A percentile compares a stretch with the other conserved stretches of the same genome.
Conservation (phyloP, 2,329 filamentous ascomycete genomes). For the Epichloe scottii region DNA sequence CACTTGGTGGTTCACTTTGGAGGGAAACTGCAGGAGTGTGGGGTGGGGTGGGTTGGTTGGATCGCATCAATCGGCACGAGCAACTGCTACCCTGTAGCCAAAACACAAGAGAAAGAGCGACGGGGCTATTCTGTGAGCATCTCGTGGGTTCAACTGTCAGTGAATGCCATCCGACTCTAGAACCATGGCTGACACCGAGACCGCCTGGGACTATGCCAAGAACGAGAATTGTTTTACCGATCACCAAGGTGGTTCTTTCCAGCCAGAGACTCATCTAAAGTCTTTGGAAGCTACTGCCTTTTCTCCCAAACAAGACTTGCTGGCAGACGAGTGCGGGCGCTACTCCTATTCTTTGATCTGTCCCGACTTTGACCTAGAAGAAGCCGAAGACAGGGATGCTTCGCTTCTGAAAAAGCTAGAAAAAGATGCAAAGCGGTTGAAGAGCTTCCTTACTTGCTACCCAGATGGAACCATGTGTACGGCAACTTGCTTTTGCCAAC, state of each 20-base stretch:
- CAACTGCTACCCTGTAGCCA: no score
- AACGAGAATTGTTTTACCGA: constrained; percentile 15
- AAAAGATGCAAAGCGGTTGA: neutral
- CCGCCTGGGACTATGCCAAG: constrained; percentile 13
- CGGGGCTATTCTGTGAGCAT: no score
- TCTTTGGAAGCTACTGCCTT: constrained; percentile 8
- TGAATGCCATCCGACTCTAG: neutral
- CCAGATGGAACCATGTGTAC: constrained; percentile 2
- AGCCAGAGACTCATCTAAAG: constrained; percentile 13
- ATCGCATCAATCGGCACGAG: no score
- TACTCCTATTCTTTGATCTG: neutral
- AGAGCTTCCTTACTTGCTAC: neutral
- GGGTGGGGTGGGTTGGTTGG: no score
- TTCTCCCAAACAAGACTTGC: neutral
- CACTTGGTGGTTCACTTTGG: no score
- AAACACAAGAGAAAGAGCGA: no score
- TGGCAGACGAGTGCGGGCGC: neutral
- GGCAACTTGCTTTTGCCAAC: neutral
- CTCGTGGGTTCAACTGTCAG: neutral
- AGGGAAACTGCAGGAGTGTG: neutral
- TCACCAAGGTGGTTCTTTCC: constrained; percentile 14
- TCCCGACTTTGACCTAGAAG: neutral
- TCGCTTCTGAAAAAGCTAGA: neutral
- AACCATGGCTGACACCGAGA: neutral
- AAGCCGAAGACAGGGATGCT: neutral